Conservation (phyloP, 306 rosid genomes). For the Inga leiocalycina region DNA sequence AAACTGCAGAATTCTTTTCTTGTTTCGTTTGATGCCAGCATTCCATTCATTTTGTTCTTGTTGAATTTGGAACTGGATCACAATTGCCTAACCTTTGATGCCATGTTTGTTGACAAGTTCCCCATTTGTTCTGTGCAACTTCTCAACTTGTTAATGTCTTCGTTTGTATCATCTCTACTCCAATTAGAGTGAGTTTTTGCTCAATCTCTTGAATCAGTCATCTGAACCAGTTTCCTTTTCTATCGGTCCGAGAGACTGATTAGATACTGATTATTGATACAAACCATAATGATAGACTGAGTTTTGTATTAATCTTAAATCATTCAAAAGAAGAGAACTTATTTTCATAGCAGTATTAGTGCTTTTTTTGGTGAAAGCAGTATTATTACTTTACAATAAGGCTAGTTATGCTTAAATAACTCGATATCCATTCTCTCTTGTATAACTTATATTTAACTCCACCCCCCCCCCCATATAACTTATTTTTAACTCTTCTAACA, state of each 20-base stretch:
- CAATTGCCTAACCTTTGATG: neutral
- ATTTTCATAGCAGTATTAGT: too few species aligned
- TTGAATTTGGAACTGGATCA: neutral
- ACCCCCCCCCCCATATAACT: too few species aligned
- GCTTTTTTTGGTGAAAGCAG: neutral
- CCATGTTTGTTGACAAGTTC: neutral
- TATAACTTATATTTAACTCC: neutral
- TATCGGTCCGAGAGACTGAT: too few species aligned
- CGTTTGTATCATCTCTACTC: neutral
- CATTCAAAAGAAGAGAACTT: neutral
- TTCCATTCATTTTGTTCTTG: neutral
- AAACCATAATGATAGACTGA: neutral
- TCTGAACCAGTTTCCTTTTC: neutral
- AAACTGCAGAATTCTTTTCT: too few species aligned
- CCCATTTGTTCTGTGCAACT: too few species aligned
- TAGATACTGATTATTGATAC: too few species aligned
- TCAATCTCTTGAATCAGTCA: neutral
- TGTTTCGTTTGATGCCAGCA: neutral
- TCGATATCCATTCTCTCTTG: too few species aligned
- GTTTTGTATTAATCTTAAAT: neutral
- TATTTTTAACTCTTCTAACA: neutral
- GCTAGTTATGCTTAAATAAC: neutral
- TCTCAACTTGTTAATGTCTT: too few species aligned
- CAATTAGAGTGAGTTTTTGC: neutral
- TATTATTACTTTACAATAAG: neutral